phyloP scores from a whole-genome alignment of 2,329 filamentous ascomycete species.

The Botrytis medusae region DNA sequence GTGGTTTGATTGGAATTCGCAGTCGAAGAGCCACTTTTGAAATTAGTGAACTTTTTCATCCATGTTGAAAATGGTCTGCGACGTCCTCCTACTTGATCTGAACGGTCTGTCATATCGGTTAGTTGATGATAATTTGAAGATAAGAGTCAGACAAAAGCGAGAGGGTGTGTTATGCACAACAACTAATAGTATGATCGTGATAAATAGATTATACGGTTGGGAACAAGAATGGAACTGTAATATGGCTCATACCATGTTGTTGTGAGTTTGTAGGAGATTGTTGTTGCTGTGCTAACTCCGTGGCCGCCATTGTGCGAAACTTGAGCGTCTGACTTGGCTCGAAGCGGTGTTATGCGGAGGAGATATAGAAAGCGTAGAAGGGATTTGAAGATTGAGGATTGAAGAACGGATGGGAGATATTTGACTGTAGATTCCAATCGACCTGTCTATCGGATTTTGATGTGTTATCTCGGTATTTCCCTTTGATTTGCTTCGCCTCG shows the following conservation, averaged over 20 bases:
- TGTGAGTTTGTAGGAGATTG: constrained; percentile 27
- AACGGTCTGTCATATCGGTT: constrained; percentile 57
- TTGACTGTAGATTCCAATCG: neutral
- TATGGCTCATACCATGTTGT: constrained; percentile 43
- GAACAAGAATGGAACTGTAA: constrained; percentile 13
- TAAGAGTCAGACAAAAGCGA: neutral
- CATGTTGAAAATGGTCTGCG: constrained; percentile 87
- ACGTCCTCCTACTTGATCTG: constrained; percentile 56
- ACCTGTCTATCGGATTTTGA: neutral
- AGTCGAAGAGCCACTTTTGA: constrained; percentile 69
- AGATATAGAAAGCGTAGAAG: neutral
- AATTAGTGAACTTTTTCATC: constrained; percentile 89
- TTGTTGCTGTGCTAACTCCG: constrained; percentile 44
- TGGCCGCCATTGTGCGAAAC: constrained; percentile 41
- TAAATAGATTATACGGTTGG: constrained; percentile 13
- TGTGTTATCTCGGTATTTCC: neutral
- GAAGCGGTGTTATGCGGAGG: constrained; percentile 5
- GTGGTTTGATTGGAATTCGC: constrained; percentile 48
- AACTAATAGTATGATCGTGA: constrained; percentile 19
- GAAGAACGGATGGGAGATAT: neutral
- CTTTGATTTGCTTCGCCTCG: neutral
- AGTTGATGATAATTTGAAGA: constrained; percentile 23
- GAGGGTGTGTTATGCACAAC: neutral
- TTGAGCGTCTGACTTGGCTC: neutral
- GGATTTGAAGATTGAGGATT: neutral